Conservation (phyloP, 2,329 filamentous ascomycete genomes). For the Diaporthe ampelina region DNA sequence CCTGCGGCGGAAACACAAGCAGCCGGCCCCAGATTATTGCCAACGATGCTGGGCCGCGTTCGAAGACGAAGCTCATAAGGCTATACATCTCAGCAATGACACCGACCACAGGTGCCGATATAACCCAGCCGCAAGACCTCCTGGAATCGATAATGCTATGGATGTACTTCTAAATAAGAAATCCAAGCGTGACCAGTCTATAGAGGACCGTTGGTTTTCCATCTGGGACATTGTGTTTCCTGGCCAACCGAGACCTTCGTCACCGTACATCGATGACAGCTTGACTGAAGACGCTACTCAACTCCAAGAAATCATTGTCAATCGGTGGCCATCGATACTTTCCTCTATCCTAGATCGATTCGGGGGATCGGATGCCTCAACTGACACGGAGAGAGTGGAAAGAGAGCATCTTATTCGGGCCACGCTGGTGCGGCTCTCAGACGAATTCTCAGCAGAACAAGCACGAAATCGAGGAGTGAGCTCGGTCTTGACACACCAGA, state of each 20-base stretch:
- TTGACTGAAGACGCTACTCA: not conserved
- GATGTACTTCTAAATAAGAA: not conserved
- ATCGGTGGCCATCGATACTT: not conserved
- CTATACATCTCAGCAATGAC: not conserved
- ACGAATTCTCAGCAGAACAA: not conserved
- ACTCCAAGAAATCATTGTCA: not conserved
- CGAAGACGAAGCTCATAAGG: not conserved
- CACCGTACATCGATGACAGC: not conserved
- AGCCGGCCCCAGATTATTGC: not conserved
- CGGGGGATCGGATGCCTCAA: not conserved
- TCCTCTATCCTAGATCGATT: not conserved
- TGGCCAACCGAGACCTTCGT: not conserved
- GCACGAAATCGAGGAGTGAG: not conserved
- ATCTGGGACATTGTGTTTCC: not conserved
- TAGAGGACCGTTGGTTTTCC: not conserved
- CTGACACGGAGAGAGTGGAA: not conserved
- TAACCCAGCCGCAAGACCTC: not conserved
- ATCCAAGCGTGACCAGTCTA: not conserved
- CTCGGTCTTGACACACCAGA: not conserved
- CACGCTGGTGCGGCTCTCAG: not conserved
- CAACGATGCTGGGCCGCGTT: conserved; percentile 5
- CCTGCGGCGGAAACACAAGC: not conserved
- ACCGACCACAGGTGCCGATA: not conserved
- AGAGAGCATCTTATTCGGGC: not conserved
- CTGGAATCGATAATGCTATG: not conserved